Base-by-base conservation (phyloP, 2,329 filamentous ascomycete species). In the Microsporum canis region DNA sequence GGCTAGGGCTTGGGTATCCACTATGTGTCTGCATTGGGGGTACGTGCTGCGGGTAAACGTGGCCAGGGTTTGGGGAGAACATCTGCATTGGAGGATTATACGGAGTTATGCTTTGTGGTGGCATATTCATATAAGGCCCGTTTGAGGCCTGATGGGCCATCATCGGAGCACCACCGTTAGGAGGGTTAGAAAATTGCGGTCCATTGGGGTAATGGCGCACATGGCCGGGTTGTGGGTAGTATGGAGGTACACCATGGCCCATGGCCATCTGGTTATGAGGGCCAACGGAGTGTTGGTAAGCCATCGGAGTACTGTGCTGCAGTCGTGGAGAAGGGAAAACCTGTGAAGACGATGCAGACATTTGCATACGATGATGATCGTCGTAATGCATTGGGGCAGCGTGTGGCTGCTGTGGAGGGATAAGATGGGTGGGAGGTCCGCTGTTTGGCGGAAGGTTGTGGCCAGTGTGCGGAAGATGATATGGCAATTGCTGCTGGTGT, bases 1-100 rank as follows among this genome's bases (percentile, higher is more conserved):
- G 84, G 61, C 89, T 86, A 0, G 92, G 92, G 71, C 92, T 96
- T n/a, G 90, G 88, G 70, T 89, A 96, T 14, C 90, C 89, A 49
- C 83, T 88, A 23, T 87, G 84, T 60, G 79, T 78, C 61, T 80
- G 78, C 63, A 78, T 68, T 43, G 77, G 76, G 64, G 78, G 74
- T 23, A 69, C 75, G 67, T 79, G 78, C 49, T 80, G 79, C 39
- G 81, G 80, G 65, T 84, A 84, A 74, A 86, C 80, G 83, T 91
- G 81, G 78, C 88, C 76, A 76, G 88, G 71, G 70, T 82, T 85
- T n/a, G 84, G 84, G 23, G 89, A 87, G 72, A 94, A 95, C 83
- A 95, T 91, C 39, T 80, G 82, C 82, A 92, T 87, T 67, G 91
- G 88, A 38, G 87, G 87, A 58, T 81, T 80, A 65, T 80, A 84